Percentiles rank a stretch among this genome's conserved stretches.
These are phyloP conservation scores for Globisporangium mamillatum DNA, from an alignment of 352 stramenopile species.

Conservation along the genomic window DNA sequence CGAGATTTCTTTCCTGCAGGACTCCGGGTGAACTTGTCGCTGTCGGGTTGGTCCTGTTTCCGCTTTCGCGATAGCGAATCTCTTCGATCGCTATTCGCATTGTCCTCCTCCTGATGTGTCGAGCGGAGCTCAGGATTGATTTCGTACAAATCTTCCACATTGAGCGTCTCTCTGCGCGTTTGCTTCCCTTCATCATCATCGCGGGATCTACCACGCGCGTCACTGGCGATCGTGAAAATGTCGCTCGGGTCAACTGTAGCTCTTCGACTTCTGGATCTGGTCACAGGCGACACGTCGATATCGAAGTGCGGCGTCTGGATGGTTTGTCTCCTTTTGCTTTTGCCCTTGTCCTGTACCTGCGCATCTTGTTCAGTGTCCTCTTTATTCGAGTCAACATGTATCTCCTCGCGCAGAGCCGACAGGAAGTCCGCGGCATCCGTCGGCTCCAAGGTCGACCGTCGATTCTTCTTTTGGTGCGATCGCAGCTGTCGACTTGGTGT, in stretches of 20 bases:
- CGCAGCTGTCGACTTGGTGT: slow-evolving; percentile 3
- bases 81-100: slow-evolving; percentile 9
- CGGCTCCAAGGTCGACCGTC: slow-evolving; percentile 53
- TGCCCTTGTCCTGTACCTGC: slow-evolving; percentile 1
- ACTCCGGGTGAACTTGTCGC: slow-evolving; percentile 3
- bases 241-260: slow-evolving; percentile 58
- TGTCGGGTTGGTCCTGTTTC: slow-evolving; percentile 13
- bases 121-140: slow-evolving; percentile 25
- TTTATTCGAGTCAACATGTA: slow-evolving; percentile 5
- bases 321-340: slow-evolving; percentile 9
- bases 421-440: slow-evolving; percentile 44
- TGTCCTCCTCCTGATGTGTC: background rate
- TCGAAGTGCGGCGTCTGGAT: slow-evolving; percentile 4
- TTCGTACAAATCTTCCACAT: slow-evolving; percentile 44
- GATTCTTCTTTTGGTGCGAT: slow-evolving; percentile 16
- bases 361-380: slow-evolving; percentile 5
- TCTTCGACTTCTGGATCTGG: slow-evolving; percentile 26
- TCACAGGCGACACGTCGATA: slow-evolving; percentile 22
- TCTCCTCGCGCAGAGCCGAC: slow-evolving; percentile 28
- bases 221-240: slow-evolving; percentile 25
- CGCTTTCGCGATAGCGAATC: slow-evolving; percentile 28
- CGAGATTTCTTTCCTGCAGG: slow-evolving; percentile 14
- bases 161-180: slow-evolving; percentile 56
- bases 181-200: slow-evolving; percentile 13
- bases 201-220: background rate